Conservation (phyloP, 441 rosid species). For the Rhodomyrtus psidioides region DNA sequence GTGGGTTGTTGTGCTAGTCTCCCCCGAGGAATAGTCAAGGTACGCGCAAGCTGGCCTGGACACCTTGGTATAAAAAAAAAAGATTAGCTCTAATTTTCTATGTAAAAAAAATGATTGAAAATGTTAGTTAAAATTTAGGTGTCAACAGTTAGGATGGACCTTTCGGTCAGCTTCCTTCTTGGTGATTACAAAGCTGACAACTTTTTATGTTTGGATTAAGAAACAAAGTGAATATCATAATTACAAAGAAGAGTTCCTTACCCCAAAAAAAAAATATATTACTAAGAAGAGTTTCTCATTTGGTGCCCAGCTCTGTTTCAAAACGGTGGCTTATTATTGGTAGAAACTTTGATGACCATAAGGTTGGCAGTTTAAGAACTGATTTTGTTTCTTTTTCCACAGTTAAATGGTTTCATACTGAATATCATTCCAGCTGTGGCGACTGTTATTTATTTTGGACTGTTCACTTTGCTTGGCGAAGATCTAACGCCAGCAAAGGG, state of each 20-base stretch:
- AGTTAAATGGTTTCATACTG: slow-evolving; percentile 72
- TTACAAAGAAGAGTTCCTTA: too few relatives aligned
- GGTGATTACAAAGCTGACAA: neutral
- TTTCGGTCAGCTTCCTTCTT: neutral
- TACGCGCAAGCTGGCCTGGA: too few relatives aligned
- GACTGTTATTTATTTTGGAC: slow-evolving; percentile 86
- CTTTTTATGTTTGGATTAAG: neutral
- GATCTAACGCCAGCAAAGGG: slow-evolving; percentile 97
- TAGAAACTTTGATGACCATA: neutral
- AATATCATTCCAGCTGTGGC: slow-evolving; percentile 89
- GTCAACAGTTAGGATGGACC: neutral
- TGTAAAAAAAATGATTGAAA: too few relatives aligned
- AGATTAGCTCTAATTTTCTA: too few relatives aligned
- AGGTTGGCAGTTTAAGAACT: neutral
- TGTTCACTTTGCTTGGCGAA: slow-evolving; percentile 97
- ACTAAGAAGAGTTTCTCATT: neutral
- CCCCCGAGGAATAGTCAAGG: too few relatives aligned
- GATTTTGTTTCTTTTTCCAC: slow-evolving; percentile 29
- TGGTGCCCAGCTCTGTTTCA: neutral
- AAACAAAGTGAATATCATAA: neutral
- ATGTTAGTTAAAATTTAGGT: too few relatives aligned
- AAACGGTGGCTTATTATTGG: neutral
- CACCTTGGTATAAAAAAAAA: too few relatives aligned
- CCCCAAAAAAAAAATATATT: too few relatives aligned
- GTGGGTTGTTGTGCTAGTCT: too few relatives aligned